A percentile compares a stretch with the other conserved stretches of the same genome.
Evolutionary conservation across 2,329 filamentous ascomycete genomes (phyloP).

Genomic region (Neopestalotiopsis sp.): DNA sequence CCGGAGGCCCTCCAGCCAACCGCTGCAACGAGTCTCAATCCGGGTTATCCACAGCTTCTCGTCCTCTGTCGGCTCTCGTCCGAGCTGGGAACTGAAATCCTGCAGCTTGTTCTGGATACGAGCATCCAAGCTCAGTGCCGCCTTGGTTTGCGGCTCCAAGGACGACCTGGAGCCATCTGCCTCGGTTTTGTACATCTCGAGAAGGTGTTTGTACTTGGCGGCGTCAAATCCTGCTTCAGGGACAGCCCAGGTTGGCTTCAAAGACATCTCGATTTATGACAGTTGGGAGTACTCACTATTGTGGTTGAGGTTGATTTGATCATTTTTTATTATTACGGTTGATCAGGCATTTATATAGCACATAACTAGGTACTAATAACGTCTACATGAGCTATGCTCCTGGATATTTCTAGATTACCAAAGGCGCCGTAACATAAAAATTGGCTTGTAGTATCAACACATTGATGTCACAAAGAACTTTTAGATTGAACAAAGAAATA

Average conservation of each 20-base stretch:
- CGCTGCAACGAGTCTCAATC: not conserved
- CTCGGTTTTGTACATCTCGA: not conserved
- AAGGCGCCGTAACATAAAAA: too few species aligned
- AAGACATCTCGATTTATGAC: not conserved
- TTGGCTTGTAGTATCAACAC: too few species aligned
- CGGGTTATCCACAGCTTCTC: not conserved
- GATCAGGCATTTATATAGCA: too few species aligned
- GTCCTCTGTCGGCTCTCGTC: not conserved
- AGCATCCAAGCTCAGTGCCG: constrained; percentile 5
- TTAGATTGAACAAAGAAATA: too few species aligned
- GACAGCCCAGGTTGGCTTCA: not conserved
- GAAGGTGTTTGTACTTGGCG: not conserved
- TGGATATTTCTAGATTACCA: too few species aligned
- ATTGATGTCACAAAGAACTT: too few species aligned
- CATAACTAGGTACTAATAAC: too few species aligned
- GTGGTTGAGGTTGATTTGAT: not conserved
- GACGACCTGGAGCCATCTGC: not conserved
- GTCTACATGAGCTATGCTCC: too few species aligned
- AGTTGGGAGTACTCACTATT: not conserved
- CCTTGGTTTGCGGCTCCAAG: not conserved
- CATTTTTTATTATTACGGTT: too few species aligned
- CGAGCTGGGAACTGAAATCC: not conserved
- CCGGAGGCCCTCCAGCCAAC: constrained; percentile 18
- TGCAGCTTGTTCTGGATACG: not conserved
- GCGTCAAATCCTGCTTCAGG: not conserved